Evolutionary conservation across 179 eudicot species (phyloP), one percentile per base, ranked within the genome.

Genomic region (Pouteria campechiana): DNA sequence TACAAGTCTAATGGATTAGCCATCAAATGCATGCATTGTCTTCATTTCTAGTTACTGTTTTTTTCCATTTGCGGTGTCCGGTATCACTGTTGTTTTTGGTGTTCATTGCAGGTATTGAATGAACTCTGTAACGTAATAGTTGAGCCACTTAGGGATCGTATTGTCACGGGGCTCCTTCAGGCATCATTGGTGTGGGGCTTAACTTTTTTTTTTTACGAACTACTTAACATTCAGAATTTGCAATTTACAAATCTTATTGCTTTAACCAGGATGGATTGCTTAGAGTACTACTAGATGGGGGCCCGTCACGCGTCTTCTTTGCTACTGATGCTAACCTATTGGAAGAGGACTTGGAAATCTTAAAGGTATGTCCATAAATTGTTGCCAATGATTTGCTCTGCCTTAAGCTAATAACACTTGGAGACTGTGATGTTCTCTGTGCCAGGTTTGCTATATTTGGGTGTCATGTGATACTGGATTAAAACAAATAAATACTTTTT

Each of bases 151-250:
- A 76, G 99, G 35, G 99, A 92, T 53, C 92, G 96, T 17, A 74
- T 92, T 17, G 99, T 92, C 44, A 92, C 96, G 16, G 75, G 93
- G 43, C 96, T 92, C 41, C 96, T 92, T 50, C 99, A 92, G 64
- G 94, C 99, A 46, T 83, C 96, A 34, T 63, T 92, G 73, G 99
- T 92, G 18, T 41, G 81, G 58, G 41, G 44, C 37, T 33, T 21
- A 7, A 15, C 11, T 45, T 52, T 14, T 28, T 36, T 22, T 4
- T 11, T 33, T 17, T 19, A 16, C 5, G 11, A 17, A 25, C 18
- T 44, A 2, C 9, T 3, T 9, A 14, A 37, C 45, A 12, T 34
- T 3, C n/a, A n/a, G n/a, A n/a, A n/a, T n/a, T n/a, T n/a, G n/a
- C n/a, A 31, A 25, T 34, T 13, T 44, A 42, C 21, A 21, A 29